phyloP scores from a whole-genome alignment of 192 early-diverging fungal species.

The Haplosporangium gracile region DNA sequence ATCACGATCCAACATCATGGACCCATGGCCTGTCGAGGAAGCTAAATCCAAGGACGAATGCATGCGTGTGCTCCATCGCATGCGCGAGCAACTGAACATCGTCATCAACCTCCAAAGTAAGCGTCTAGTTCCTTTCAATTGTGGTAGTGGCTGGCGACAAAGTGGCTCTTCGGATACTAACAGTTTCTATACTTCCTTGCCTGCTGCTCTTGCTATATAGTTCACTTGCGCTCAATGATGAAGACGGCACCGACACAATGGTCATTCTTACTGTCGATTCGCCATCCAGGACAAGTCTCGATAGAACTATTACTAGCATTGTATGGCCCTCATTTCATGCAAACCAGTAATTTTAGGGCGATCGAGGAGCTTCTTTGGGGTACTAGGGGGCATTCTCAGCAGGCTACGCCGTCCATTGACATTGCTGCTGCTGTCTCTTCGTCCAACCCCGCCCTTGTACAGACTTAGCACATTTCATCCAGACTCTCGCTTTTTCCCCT shows the following conservation, averaged over 20 bases:
- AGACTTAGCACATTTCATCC: not conserved
- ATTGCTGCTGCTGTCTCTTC: not conserved
- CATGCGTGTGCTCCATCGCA: slow-evolving; percentile 45
- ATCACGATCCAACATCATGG: slow-evolving; percentile 34
- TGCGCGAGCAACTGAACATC: slow-evolving; percentile 55
- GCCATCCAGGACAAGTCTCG: slow-evolving; percentile 49
- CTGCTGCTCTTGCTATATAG: not conserved
- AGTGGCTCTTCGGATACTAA: not conserved
- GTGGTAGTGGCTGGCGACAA: not conserved
- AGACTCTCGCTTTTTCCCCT: not conserved
- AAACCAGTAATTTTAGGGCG: slow-evolving; percentile 42
- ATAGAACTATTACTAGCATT: slow-evolving; percentile 42
- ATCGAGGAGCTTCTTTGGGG: slow-evolving; percentile 53
- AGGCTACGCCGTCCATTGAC: not conserved
- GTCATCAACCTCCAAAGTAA: slow-evolving; percentile 56
- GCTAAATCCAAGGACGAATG: slow-evolving; percentile 45
- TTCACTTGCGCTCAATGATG: slow-evolving; percentile 51
- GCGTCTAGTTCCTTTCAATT: not conserved
- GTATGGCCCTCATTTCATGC: slow-evolving; percentile 51
- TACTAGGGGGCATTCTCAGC: not conserved
- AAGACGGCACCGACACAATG: slow-evolving; percentile 52
- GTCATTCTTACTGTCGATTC: slow-evolving; percentile 53
- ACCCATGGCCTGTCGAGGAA: slow-evolving; percentile 46
- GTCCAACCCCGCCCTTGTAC: not conserved
- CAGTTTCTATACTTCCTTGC: not conserved